These are phyloP conservation scores for Solanum paucissectum DNA, from an alignment of 257 asterid genomes.

Conservation along the genomic window DNA sequence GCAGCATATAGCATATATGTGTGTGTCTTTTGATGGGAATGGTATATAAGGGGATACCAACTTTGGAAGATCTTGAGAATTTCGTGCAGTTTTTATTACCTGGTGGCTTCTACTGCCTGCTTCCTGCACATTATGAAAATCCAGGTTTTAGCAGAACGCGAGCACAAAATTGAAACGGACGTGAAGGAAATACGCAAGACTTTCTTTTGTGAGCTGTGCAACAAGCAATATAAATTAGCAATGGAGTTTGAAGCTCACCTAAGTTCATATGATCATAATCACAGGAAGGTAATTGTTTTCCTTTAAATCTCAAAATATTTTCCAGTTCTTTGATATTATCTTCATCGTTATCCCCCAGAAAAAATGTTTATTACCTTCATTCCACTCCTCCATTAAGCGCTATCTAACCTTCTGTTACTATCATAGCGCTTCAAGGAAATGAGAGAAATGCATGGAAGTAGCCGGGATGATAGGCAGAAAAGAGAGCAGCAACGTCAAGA, in stretches of 20 bases:
- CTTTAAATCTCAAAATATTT: not conserved
- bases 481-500: constrained; percentile 92
- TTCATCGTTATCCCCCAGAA: constrained; percentile 1
- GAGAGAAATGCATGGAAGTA: constrained; percentile 98
- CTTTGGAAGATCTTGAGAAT: constrained; percentile 92
- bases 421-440: constrained; percentile 90
- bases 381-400: not conserved
- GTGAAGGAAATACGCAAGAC: constrained; percentile 95
- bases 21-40: constrained; percentile 89
- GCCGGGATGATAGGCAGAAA: constrained; percentile 95
- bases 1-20: constrained; percentile 89
- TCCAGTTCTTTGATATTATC: not conserved
- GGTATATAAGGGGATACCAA: constrained; percentile 85
- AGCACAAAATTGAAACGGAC: constrained; percentile 83
- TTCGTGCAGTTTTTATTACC: constrained; percentile 99
- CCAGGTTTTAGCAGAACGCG: constrained; percentile 99
- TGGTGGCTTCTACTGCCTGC: constrained; percentile 99
- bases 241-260: constrained; percentile 95
- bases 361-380: not conserved
- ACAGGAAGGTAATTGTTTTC: constrained; percentile 58
- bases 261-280: constrained; percentile 98
- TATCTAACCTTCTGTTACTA: not conserved
- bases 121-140: constrained; percentile 98
- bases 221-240: constrained; percentile 96
- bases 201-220: constrained; percentile 97